Evolutionary conservation across 2,329 filamentous ascomycete genomes (phyloP).

Genomic region (Fusarium torulosum): DNA sequence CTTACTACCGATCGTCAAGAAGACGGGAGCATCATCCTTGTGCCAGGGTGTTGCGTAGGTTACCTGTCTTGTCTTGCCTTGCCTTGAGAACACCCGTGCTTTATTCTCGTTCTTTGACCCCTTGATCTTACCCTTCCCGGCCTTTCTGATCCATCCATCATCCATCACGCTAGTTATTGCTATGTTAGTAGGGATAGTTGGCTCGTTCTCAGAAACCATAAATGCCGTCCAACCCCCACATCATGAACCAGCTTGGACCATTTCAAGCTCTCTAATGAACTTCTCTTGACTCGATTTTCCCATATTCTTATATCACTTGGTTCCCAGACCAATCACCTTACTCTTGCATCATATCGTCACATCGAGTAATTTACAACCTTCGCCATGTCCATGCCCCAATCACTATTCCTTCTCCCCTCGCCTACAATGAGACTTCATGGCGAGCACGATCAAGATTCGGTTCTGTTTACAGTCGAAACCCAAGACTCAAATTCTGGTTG

Average conservation of each 20-base stretch:
- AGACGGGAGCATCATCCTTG: conserved; percentile 40
- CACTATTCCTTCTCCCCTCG: conserved; percentile 5
- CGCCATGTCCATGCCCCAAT: conserved; percentile 29
- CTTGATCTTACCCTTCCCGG: conserved; percentile 43
- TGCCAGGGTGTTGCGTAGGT: conserved; percentile 30
- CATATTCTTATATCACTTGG: conserved; percentile 1
- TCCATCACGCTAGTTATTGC: conserved; percentile 17
- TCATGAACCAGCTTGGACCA: conserved; percentile 18
- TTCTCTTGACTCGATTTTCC: conserved; percentile 18
- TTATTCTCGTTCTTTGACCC: conserved; percentile 38
- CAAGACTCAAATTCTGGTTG: background rate
- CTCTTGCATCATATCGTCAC: background rate
- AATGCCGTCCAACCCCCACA: conserved; percentile 52
- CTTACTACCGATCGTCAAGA: conserved; percentile 49
- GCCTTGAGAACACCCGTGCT: conserved; percentile 33
- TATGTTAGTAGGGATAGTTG: conserved; percentile 17
- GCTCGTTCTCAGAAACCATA: conserved; percentile 50
- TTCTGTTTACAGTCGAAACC: background rate
- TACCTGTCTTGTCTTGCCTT: conserved; percentile 34
- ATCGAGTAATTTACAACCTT: background rate
- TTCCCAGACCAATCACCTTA: background rate
- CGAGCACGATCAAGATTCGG: background rate
- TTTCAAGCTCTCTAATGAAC: conserved; percentile 32
- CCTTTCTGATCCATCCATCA: conserved; percentile 32
- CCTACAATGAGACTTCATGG: background rate